Conservation (phyloP, 495 filamentous ascomycete species). For the Xylaria telfairii region DNA sequence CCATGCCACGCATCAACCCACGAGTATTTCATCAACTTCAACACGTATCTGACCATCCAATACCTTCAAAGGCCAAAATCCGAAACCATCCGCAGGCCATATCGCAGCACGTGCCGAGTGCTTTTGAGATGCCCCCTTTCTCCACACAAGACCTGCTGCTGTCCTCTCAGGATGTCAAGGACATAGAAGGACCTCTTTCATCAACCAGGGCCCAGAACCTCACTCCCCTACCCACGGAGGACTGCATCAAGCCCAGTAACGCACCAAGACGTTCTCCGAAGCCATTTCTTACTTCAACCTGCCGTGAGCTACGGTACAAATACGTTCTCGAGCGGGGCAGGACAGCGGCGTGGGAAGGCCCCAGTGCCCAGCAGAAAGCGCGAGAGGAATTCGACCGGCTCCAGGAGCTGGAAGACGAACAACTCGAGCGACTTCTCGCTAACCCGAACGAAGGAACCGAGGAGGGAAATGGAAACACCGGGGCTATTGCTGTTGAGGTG, state of each 20-base stretch:
- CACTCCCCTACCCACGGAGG: conserved; percentile 9
- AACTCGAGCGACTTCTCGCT: conserved; percentile 10
- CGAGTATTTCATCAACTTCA: not conserved
- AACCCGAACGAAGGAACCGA: not conserved
- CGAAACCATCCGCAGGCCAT: not conserved
- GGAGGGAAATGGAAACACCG: not conserved
- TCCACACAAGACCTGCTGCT: conserved; percentile 54
- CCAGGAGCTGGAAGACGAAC: conserved; percentile 27
- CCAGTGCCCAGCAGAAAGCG: conserved; percentile 22
- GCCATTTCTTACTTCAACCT: conserved; percentile 30
- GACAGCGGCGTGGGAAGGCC: conserved; percentile 31
- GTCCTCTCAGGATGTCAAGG: conserved; percentile 55
- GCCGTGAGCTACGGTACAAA: conserved; percentile 26
- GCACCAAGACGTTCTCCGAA: conserved; percentile 26
- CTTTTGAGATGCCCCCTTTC: conserved; percentile 40
- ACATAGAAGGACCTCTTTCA: conserved; percentile 42
- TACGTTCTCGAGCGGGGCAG: conserved; percentile 30
- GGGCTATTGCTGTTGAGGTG: not conserved
- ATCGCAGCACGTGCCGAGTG: conserved; percentile 4
- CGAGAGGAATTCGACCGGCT: conserved; percentile 26
- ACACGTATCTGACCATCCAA: not conserved
- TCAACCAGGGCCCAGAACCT: conserved; percentile 18
- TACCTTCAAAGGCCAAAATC: not conserved
- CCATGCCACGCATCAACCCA: not conserved
- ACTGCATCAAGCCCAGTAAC: not conserved